Base-by-base conservation (phyloP, 1,284 basidiomycete species). In the Ceratobasidium sp. region DNA sequence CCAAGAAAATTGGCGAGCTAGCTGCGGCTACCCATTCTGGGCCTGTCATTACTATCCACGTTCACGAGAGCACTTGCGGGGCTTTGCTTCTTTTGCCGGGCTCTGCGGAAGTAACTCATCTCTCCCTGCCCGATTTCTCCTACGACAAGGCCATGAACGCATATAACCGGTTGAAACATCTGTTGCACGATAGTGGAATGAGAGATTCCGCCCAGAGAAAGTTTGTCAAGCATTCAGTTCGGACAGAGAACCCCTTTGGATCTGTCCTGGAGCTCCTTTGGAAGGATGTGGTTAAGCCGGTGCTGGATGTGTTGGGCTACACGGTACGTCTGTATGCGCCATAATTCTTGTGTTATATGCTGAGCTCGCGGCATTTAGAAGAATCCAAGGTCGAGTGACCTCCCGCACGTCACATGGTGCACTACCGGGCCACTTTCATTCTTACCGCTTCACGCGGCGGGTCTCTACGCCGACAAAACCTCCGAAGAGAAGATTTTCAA, bases 371-470 rank as follows among this genome's bases (percentile, higher is more conserved):
- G 5, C 16, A 8, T 16, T n/a, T 20, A 70, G 20, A 33, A 38
- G 52, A 14, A 16, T 10, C n/a, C 8, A 20, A 20, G 27, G 7
- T 10, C 30, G 16, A n/a, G 64, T 1, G 27, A 54, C 2, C 23
- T 75, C 4, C 73, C 73, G 1, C 73, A 50, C 16, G 35, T 75
- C 44, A 65, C 60, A 35, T 75, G 73, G 73, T 75, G 73, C 38
- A 44, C 73, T 20, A 66, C 62, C 0, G 73, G 73, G 8, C 23
- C 50, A 5, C 41, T 75, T 7, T 55, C 73, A 3, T 75, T 75
- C 33, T 48, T 75, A 18, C 73, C 73, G 23, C 73, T 75, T 23
- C 73, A 75, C 44, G 73, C 73, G 6, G 60, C 73, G 14, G 73
- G 73, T 2, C n/a, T 27, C 27, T 75, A 75, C 41, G 8, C 50